These are phyloP conservation scores for Phlyctochytrium bullatum DNA, from an alignment of 192 early-diverging fungal genomes.

Conservation along the genomic window DNA sequence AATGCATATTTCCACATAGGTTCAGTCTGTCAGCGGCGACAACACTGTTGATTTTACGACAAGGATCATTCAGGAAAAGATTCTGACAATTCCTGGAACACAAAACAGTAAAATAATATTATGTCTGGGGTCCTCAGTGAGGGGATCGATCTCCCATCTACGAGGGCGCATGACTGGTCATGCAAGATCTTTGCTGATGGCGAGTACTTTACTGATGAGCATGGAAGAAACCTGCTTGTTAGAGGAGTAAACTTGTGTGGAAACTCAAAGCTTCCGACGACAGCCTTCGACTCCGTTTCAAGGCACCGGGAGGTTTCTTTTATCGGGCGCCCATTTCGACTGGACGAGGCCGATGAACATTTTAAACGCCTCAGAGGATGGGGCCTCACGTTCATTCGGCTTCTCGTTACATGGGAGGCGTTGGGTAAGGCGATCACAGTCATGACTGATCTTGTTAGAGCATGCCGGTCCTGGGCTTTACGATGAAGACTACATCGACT, in stretches of 20 bases:
- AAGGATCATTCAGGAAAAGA: too few species aligned
- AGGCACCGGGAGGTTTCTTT: constrained; percentile 75
- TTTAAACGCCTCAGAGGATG: constrained; percentile 69
- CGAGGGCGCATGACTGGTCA: constrained; percentile 19
- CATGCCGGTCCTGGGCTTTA: constrained; percentile 79
- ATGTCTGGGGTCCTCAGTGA: too few species aligned
- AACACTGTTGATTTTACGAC: too few species aligned
- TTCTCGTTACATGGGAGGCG: constrained; percentile 80
- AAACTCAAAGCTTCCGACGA: constrained; percentile 72
- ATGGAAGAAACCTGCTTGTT: constrained; percentile 37
- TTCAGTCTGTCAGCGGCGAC: too few species aligned
- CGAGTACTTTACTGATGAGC: constrained; percentile 34
- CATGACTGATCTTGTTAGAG: constrained; percentile 35
- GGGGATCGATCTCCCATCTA: too few species aligned
- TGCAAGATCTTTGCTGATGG: background rate
- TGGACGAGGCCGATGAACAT: constrained; percentile 73
- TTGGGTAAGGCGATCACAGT: constrained; percentile 33
- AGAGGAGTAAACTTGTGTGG: constrained; percentile 79
- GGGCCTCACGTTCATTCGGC: constrained; percentile 78
- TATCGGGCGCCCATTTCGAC: constrained; percentile 72
- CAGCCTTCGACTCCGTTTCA: constrained; percentile 58
- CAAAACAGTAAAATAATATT: too few species aligned
- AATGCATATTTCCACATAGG: too few species aligned
- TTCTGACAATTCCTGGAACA: too few species aligned
- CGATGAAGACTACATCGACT: constrained; percentile 79